phyloP scores from a whole-genome alignment of 2,329 filamentous ascomycete species.

The Verticillium dahliae region DNA sequence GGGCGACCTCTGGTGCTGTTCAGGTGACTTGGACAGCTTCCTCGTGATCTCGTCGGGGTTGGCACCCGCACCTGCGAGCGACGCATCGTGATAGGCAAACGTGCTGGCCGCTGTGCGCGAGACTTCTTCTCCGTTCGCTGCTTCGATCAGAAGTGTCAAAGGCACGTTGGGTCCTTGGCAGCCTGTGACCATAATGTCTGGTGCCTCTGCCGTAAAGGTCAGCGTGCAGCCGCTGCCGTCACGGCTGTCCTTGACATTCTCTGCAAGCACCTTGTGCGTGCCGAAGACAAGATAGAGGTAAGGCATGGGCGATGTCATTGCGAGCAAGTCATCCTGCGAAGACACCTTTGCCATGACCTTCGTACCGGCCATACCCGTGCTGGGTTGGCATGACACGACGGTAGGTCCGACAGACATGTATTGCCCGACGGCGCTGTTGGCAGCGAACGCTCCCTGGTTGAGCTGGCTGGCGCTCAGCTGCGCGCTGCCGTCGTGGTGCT shows the following conservation, averaged over 20 bases:
- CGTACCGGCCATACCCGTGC: slow-evolving; percentile 61
- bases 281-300: slow-evolving; percentile 69
- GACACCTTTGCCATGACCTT: slow-evolving; percentile 69
- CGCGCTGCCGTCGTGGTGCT: slow-evolving; percentile 32
- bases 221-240: slow-evolving; percentile 61
- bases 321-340: slow-evolving; percentile 64
- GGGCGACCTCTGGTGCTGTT: slow-evolving; percentile 28
- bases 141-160: slow-evolving; percentile 47
- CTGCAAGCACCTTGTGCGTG: slow-evolving; percentile 59
- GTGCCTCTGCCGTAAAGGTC: slow-evolving; percentile 65
- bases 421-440: slow-evolving; percentile 57
- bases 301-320: slow-evolving; percentile 46
- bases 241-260: slow-evolving; percentile 55
- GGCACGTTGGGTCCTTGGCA: slow-evolving; percentile 45
- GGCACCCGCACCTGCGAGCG: slow-evolving; percentile 20
- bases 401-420: slow-evolving; percentile 57
- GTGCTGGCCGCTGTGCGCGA: slow-evolving; percentile 38
- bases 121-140: slow-evolving; percentile 44
- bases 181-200: slow-evolving; percentile 48
- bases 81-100: slow-evolving; percentile 36
- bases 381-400: slow-evolving; percentile 65
- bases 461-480: slow-evolving; percentile 42
- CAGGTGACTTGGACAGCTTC: slow-evolving; percentile 35
- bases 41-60: slow-evolving; percentile 33
- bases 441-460: slow-evolving; percentile 49